phyloP scores from a whole-genome alignment of 768 basidiomycete species.

The Tremella fuciformis region DNA sequence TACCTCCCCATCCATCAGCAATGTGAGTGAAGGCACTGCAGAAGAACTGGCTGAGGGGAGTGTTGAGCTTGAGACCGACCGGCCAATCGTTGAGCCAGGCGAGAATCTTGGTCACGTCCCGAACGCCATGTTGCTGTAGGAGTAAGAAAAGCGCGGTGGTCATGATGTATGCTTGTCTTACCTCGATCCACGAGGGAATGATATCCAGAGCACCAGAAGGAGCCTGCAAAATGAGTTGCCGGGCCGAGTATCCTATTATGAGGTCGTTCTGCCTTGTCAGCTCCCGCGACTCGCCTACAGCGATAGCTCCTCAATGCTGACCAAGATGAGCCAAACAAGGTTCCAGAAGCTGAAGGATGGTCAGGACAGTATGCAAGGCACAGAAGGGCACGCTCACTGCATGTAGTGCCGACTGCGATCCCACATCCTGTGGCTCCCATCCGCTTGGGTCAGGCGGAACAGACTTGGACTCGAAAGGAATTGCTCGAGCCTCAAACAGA shows the following conservation, averaged over 20 bases:
- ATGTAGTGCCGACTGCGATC: constrained; percentile 65
- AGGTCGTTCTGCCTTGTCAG: constrained; percentile 63
- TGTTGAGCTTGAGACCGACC: constrained; percentile 91
- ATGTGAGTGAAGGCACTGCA: constrained; percentile 67
- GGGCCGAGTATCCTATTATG: constrained; percentile 73
- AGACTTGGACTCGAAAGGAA: constrained; percentile 55
- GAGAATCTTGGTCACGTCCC: constrained; percentile 59
- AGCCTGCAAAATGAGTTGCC: constrained; percentile 70
- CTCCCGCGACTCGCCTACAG: background rate
- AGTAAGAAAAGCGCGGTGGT: background rate
- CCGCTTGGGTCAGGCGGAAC: constrained; percentile 46
- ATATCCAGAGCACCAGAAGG: constrained; percentile 55
- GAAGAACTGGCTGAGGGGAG: constrained; percentile 83
- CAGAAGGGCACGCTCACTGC: constrained; percentile 55
- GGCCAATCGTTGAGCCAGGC: constrained; percentile 94
- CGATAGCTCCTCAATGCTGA: constrained; percentile 13
- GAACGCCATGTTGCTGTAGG: constrained; percentile 55
- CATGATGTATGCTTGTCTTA: constrained; percentile 45
- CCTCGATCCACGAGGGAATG: constrained; percentile 52
- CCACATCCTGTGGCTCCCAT: constrained; percentile 47
- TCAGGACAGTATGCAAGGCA: background rate
- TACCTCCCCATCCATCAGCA: constrained; percentile 70
- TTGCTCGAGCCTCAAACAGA: constrained; percentile 62
- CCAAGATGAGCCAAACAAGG: constrained; percentile 77
- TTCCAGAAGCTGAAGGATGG: constrained; percentile 71